phyloP scores from a whole-genome alignment of 1,284 basidiomycete species.

The Cyathus pygmaeus region DNA sequence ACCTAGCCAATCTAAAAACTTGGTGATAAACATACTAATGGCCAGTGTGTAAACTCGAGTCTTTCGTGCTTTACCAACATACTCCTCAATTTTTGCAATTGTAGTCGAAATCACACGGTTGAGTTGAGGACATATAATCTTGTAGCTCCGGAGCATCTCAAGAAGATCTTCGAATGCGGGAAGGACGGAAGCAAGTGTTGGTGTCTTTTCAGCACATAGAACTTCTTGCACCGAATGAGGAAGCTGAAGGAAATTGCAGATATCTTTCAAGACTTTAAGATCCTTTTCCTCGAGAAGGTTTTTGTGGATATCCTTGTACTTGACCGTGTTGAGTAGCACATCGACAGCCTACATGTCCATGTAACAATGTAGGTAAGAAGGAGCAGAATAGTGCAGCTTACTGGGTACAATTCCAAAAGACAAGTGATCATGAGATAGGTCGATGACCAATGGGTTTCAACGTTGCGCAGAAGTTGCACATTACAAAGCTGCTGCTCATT shows the following conservation, averaged over 20 bases:
- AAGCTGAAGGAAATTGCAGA: conserved; percentile 13
- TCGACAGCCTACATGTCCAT: conserved; percentile 12
- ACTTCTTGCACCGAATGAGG: conserved; percentile 31
- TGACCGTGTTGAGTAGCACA: conserved; percentile 12
- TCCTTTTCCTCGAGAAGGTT: conserved; percentile 7
- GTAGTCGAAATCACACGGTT: background rate
- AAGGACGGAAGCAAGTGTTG: conserved; percentile 29
- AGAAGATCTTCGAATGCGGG: conserved; percentile 21
- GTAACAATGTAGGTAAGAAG: background rate
- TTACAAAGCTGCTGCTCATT: conserved; percentile 5
- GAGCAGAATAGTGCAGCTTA: conserved; percentile 2
- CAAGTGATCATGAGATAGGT: conserved; percentile 28
- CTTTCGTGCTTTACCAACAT: background rate
- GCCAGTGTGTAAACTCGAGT: background rate
- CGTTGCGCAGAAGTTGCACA: conserved; percentile 22
- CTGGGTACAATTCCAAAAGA: conserved; percentile 18
- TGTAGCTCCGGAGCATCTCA: background rate
- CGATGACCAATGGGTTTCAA: conserved; percentile 32
- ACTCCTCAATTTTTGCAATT: background rate
- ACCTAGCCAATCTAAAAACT: background rate
- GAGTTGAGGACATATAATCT: background rate
- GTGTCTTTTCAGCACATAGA: conserved; percentile 34
- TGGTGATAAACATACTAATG: background rate
- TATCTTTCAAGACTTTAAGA: conserved; percentile 19
- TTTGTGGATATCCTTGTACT: conserved; percentile 5